These are phyloP conservation scores for Guillardia theta DNA, from an alignment of 78 protist genomes.

Conservation along the genomic window DNA sequence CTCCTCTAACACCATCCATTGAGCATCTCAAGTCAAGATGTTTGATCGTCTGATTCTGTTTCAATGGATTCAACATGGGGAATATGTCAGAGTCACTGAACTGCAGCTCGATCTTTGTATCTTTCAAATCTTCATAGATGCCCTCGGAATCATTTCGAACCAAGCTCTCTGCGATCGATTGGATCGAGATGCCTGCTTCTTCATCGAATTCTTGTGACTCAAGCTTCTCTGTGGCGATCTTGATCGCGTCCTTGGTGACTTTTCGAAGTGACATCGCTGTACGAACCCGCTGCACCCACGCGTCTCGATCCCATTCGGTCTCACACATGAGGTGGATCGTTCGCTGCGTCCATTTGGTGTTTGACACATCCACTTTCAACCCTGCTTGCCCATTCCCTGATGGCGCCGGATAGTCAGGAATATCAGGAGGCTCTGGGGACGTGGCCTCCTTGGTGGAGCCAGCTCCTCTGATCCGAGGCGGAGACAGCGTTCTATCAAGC, in stretches of 20 bases:
- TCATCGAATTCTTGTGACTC: not conserved
- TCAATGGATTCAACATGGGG: not conserved
- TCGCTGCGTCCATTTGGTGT: not conserved
- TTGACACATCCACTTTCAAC: no score
- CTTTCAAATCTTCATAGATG: not conserved
- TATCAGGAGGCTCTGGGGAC: no score
- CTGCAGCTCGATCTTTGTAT: not conserved
- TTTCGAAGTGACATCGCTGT: not conserved
- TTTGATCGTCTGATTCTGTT: not conserved
- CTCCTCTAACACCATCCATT: no score
- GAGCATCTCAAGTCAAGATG: no score
- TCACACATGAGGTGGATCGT: not conserved
- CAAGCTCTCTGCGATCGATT: no score
- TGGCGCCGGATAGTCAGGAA: no score
- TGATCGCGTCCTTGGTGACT: not conserved
- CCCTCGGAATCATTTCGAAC: not conserved
- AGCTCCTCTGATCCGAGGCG: not conserved
- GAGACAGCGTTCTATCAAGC: not conserved
- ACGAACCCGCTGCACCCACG: not conserved
- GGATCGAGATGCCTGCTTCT: not conserved
- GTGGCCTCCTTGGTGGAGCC: not conserved
- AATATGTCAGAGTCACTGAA: not conserved
- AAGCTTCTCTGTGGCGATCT: not conserved
- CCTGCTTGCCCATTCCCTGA: no score
- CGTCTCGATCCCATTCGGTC: conserved; percentile 2